These are phyloP conservation scores for Diaporthe sp. DNA, from an alignment of 2,329 filamentous ascomycete species.

Conservation along the genomic window DNA sequence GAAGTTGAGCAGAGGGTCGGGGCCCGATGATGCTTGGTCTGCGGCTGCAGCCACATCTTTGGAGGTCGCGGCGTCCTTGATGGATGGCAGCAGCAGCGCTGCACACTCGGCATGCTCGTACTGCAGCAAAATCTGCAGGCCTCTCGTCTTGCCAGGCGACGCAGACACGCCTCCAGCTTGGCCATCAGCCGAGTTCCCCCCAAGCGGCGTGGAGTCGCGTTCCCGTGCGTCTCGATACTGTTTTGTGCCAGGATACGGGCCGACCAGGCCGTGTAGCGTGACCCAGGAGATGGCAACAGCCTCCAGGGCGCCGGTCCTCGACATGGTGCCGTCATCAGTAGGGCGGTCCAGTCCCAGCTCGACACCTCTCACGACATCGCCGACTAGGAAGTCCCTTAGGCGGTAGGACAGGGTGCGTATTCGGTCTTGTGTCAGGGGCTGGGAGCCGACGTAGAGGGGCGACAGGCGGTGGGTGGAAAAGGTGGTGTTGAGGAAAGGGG, in stretches of 20 bases:
- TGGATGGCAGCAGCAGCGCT: slow-evolving; percentile 62
- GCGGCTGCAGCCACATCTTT: background rate
- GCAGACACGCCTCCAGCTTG: slow-evolving; percentile 28
- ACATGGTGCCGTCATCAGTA: slow-evolving; percentile 53
- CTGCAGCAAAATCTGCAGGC: slow-evolving; percentile 60
- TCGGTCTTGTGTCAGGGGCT: slow-evolving; percentile 52
- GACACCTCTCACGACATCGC: slow-evolving; percentile 71
- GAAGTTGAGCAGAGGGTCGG: slow-evolving; percentile 3
- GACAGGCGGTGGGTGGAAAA: slow-evolving; percentile 69
- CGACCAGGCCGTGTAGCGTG: slow-evolving; percentile 45
- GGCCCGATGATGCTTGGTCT: background rate
- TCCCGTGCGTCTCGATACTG: slow-evolving; percentile 37
- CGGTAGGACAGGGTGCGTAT: slow-evolving; percentile 60
- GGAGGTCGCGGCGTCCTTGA: slow-evolving; percentile 29
- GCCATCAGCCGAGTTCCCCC: background rate
- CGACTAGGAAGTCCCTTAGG: slow-evolving; percentile 67
- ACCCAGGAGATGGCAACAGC: slow-evolving; percentile 64
- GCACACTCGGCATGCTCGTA: slow-evolving; percentile 67
- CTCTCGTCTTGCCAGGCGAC: slow-evolving; percentile 44
- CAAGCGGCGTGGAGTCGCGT: slow-evolving; percentile 27
- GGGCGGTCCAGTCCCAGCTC: slow-evolving; percentile 62
- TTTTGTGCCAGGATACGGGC: slow-evolving; percentile 42
- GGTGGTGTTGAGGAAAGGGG: slow-evolving; percentile 69
- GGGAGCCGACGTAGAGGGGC: slow-evolving; percentile 62
- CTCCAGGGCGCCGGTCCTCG: slow-evolving; percentile 58